Percentiles rank a stretch among this genome's conserved stretches.
These are phyloP conservation scores for Rheum nobile DNA, from an alignment of 148 eudicot genomes.

Conservation along the genomic window DNA sequence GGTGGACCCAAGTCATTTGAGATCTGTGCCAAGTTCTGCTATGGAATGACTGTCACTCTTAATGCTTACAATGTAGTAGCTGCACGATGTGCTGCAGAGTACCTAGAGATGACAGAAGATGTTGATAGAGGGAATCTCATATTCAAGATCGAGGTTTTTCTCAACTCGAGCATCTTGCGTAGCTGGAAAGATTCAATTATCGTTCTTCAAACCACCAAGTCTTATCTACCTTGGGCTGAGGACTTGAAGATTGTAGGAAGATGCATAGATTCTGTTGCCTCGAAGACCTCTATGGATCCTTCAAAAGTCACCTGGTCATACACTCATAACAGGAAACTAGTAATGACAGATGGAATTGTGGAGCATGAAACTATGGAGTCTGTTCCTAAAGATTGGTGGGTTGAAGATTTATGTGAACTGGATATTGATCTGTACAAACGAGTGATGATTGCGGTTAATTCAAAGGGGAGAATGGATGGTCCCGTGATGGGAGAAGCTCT, in stretches of 20 bases:
- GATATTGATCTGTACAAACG: conserved; percentile 64
- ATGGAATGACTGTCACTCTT: conserved; percentile 68
- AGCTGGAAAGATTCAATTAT: conserved; percentile 91
- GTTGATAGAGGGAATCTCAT: conserved; percentile 67
- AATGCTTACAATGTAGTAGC: conserved; percentile 78
- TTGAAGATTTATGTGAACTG: conserved; percentile 80
- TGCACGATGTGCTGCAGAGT: conserved; percentile 86
- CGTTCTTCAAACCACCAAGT: conserved; percentile 54
- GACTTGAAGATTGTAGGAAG: conserved; percentile 54
- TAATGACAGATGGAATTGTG: conserved; percentile 30
- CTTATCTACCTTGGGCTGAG: conserved; percentile 66
- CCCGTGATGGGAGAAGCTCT: conserved; percentile 65
- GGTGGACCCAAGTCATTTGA: conserved; percentile 82
- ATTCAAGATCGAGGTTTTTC: conserved; percentile 68
- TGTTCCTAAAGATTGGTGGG: conserved; percentile 93
- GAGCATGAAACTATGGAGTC: conserved; percentile 30
- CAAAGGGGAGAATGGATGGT: conserved; percentile 70
- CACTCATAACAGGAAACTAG: conserved; percentile 54
- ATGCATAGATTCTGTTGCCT: conserved; percentile 75
- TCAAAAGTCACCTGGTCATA: conserved; percentile 65
- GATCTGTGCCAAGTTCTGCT: conserved; percentile 84
- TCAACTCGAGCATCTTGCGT: conserved; percentile 59
- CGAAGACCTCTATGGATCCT: conserved; percentile 63
- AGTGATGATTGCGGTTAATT: conserved; percentile 52
- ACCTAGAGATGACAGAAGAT: conserved; percentile 77